These are phyloP conservation scores for Xylaria scruposa DNA, from an alignment of 495 filamentous ascomycete species.

Conservation along the genomic window DNA sequence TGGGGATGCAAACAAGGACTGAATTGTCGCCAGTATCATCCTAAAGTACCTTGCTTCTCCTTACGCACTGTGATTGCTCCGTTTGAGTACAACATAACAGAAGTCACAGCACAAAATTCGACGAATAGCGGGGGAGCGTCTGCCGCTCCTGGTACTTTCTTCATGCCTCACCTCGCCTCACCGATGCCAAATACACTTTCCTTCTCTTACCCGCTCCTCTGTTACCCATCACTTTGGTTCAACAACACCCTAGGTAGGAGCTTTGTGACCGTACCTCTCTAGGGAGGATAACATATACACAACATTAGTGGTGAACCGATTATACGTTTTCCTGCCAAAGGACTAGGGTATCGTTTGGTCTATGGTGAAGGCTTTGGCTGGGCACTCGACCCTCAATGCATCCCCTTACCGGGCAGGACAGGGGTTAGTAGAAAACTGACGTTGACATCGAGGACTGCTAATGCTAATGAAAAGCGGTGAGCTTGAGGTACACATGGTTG, in stretches of 20 bases:
- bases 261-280: neutral
- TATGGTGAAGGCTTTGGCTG: too few relatives aligned
- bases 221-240: neutral
- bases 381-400: too few relatives aligned
- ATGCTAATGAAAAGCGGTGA: constrained; percentile 6
- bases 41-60: neutral
- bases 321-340: neutral
- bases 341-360: neutral
- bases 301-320: neutral
- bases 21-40: neutral
- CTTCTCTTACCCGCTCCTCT: neutral
- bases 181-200: neutral
- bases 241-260: neutral
- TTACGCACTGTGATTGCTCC: neutral
- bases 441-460: constrained; percentile 1
- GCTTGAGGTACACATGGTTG: neutral
- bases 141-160: neutral
- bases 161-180: constrained; percentile 4
- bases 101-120: neutral
- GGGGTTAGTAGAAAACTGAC: neutral
- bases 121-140: neutral
- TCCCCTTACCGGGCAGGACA: neutral
- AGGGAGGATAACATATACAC: neutral
- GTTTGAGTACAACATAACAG: neutral
- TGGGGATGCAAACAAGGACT: neutral